A percentile compares a stretch with the other conserved stretches of the same genome.
Evolutionary conservation across 306 rosid species (phyloP).

Genomic region (Dalbergia oliveri): DNA sequence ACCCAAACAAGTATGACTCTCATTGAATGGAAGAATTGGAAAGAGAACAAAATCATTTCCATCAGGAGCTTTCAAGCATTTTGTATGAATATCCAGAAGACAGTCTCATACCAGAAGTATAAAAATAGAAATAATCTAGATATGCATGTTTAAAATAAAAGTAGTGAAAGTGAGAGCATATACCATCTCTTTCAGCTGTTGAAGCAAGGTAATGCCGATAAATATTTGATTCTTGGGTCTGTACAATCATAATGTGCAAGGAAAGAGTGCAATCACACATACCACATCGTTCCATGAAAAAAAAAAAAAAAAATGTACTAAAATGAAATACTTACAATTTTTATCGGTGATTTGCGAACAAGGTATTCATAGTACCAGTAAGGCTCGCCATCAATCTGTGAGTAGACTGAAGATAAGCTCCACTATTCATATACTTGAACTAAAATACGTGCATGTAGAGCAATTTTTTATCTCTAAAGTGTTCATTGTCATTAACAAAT

Average conservation of each 20-base stretch:
- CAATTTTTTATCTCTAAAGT: background rate
- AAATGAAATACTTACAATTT: constrained; percentile 55
- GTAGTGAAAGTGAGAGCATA: constrained; percentile 34
- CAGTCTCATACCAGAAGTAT: constrained; percentile 21
- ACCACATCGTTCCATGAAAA: constrained; percentile 7
- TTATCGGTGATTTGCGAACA: constrained; percentile 92
- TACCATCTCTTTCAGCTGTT: constrained; percentile 96
- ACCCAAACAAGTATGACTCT: constrained; percentile 24
- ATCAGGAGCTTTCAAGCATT: constrained; percentile 34
- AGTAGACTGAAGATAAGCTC: constrained; percentile 43
- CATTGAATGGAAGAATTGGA: constrained; percentile 33
- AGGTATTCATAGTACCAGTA: constrained; percentile 94
- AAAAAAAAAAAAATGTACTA: background rate
- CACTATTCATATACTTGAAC: constrained; percentile 36
- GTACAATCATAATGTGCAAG: constrained; percentile 47
- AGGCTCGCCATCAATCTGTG: constrained; percentile 85
- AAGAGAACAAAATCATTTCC: constrained; percentile 37
- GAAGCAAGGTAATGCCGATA: constrained; percentile 85
- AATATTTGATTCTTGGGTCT: constrained; percentile 69
- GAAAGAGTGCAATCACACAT: constrained; percentile 36
- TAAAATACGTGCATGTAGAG: constrained; percentile 9
- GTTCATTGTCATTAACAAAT: constrained; percentile 42
- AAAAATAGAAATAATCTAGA: constrained; percentile 22
- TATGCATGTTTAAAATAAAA: constrained; percentile 21
- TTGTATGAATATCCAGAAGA: constrained; percentile 28